Percentiles rank a stretch among this genome's conserved stretches.
phyloP scores from a whole-genome alignment of 192 early-diverging fungal genomes.

The Coemansia guatemalensis region DNA sequence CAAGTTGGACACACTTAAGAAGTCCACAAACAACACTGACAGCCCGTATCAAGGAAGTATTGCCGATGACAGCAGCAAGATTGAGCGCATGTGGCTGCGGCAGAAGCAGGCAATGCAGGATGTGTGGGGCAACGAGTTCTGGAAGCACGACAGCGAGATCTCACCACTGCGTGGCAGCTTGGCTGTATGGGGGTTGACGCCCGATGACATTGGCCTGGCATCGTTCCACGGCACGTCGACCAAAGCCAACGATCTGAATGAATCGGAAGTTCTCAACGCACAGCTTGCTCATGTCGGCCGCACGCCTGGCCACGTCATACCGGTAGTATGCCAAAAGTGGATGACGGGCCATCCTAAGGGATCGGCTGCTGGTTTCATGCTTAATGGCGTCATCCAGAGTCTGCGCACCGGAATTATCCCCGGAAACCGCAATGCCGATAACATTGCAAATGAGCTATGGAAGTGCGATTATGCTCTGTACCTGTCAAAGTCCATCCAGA shows the following conservation, averaged over 20 bases:
- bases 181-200: conserved; percentile 80
- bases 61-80: conserved; percentile 43
- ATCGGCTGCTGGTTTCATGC: conserved; percentile 91
- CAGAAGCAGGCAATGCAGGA: conserved; percentile 69
- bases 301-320: conserved; percentile 77
- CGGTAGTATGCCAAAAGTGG: conserved; percentile 88
- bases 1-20: conserved; percentile 1
- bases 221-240: too few species aligned
- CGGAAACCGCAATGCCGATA: conserved; percentile 81
- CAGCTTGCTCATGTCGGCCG: conserved; percentile 87
- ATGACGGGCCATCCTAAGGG: conserved; percentile 91
- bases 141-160: conserved; percentile 71
- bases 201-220: conserved; percentile 90
- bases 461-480: conserved; percentile 81
- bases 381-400: conserved; percentile 84
- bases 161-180: conserved; percentile 85
- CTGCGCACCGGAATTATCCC: conserved; percentile 84
- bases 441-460: conserved; percentile 57
- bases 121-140: conserved; percentile 83
- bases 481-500: conserved; percentile 68
- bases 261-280: conserved; percentile 82
- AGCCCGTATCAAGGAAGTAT: too few species aligned
- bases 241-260: conserved; percentile 94
- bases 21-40: background rate
- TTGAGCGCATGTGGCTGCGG: conserved; percentile 59